Percentiles rank a stretch among this genome's conserved stretches.
Evolutionary conservation across 164 flowering plant species (phyloP).

Genomic region (Vitis rupestris): DNA sequence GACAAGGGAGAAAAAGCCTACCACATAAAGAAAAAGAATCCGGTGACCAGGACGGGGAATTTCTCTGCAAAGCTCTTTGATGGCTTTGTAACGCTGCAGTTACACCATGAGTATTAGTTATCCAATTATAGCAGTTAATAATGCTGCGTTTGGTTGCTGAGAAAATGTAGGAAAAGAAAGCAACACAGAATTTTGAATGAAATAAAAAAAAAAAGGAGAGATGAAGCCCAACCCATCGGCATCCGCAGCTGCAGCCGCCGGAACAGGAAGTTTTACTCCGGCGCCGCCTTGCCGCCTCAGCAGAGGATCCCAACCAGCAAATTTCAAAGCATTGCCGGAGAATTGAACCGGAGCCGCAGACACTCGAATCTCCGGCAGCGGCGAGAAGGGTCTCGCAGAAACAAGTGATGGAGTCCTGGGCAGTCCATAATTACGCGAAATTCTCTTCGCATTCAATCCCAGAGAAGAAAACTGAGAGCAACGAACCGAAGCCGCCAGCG

Average conservation of each 20-base stretch:
- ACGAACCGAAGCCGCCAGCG: no score
- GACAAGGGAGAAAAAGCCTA: conserved; percentile 13
- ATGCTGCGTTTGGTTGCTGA: neutral
- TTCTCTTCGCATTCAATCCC: conserved; percentile 16
- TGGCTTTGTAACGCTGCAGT: conserved; percentile 36
- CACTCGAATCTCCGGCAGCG: conserved; percentile 17
- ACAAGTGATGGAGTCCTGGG: conserved; percentile 21
- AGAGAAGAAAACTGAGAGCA: conserved; percentile 27
- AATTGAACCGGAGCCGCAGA: conserved; percentile 4
- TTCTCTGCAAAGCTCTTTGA: conserved; percentile 39
- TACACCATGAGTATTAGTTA: neutral
- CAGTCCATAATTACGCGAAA: conserved; percentile 1
- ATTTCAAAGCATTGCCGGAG: conserved; percentile 16
- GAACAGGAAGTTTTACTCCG: conserved; percentile 16
- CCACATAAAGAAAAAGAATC: conserved; percentile 72
- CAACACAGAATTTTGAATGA: neutral
- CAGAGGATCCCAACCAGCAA: conserved; percentile 17
- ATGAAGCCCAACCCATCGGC: conserved; percentile 44
- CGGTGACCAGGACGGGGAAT: conserved; percentile 56
- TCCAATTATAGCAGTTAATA: neutral
- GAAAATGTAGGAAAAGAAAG: neutral
- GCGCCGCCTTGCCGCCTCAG: conserved; percentile 20
- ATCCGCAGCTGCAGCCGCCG: conserved; percentile 48
- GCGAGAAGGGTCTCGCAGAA: conserved; percentile 19
- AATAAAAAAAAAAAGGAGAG: neutral